Evolutionary conservation across 2,329 filamentous ascomycete species (phyloP).

Genomic region (Trichoderma lentiforme): DNA sequence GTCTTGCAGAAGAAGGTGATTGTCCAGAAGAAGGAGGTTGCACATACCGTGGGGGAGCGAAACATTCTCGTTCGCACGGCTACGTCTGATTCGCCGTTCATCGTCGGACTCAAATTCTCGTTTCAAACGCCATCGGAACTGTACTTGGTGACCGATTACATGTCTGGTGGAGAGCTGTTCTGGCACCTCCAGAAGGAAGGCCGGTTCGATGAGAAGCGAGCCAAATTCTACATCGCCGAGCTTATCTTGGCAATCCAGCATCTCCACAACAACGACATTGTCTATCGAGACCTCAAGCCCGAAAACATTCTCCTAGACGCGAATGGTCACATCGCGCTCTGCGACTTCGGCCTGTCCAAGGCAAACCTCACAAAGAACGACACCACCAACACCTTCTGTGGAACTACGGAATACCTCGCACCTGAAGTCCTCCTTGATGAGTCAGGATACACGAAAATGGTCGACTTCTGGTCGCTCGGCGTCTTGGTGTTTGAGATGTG

Average conservation of each 20-base stretch:
- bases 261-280: constrained; percentile 93
- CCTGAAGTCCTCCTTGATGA: constrained; percentile 95
- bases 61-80: constrained; percentile 97
- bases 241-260: constrained; percentile 93
- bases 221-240: constrained; percentile 98
- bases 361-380: constrained; percentile 96
- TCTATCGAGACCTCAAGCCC: constrained; percentile 95
- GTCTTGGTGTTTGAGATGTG: constrained; percentile 99
- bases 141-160: constrained; percentile 98
- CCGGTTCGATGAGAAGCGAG: constrained; percentile 87
- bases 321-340: constrained; percentile 95
- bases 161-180: constrained; percentile 97
- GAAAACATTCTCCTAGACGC: constrained; percentile 97
- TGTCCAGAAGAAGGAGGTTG: constrained; percentile 98
- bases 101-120: constrained; percentile 96
- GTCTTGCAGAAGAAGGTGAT: constrained; percentile 99
- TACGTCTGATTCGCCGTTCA: constrained; percentile 93
- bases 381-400: constrained; percentile 98
- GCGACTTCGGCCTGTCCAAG: constrained; percentile 96
- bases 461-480: constrained; percentile 98
- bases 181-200: constrained; percentile 98
- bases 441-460: constrained; percentile 98
- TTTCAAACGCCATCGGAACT: constrained; percentile 97
- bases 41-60: constrained; percentile 92
- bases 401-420: constrained; percentile 94